Percentiles rank a stretch among this genome's conserved stretches.
Evolutionary conservation across 306 rosid species (phyloP).

Genomic region (Cucurbita maxima): DNA sequence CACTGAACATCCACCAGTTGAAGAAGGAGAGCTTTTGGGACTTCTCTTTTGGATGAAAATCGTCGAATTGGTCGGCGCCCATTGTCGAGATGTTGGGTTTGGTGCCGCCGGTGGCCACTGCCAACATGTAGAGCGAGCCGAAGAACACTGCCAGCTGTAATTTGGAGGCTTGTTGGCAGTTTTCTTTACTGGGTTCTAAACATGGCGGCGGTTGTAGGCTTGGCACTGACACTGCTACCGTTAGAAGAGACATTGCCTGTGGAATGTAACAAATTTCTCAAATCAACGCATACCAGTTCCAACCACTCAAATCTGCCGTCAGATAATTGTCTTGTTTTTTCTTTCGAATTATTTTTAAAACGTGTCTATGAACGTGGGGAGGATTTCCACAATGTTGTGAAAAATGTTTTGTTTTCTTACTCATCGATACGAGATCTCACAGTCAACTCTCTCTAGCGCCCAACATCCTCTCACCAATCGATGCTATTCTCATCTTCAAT

Average conservation of each 20-base stretch:
- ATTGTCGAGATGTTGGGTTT: constrained; percentile 89
- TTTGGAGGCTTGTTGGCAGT: constrained; percentile 56
- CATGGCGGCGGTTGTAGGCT: constrained; percentile 44
- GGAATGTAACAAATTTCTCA: no score
- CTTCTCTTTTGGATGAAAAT: constrained; percentile 61
- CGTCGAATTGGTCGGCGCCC: constrained; percentile 94
- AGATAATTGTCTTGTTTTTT: no score
- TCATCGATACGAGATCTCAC: no score
- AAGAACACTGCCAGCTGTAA: constrained; percentile 57
- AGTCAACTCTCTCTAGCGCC: no score
- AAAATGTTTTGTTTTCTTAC: no score
- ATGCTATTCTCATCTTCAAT: no score
- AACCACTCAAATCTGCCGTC: no score
- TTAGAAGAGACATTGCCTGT: constrained; percentile 74
- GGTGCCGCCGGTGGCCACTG: constrained; percentile 82
- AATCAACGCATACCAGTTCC: no score
- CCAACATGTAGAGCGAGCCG: constrained; percentile 71
- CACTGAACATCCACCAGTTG: constrained; percentile 98
- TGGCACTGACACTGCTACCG: constrained; percentile 49
- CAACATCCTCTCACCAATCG: no score
- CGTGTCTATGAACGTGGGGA: no score
- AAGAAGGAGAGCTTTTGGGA: constrained; percentile 64
- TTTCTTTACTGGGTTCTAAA: constrained; percentile 14
- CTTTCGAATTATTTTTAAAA: no score
- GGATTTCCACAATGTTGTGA: no score